These are phyloP conservation scores for Nitzschia inconspicua DNA, from an alignment of 108 stramenopile genomes.

Conservation along the genomic window DNA sequence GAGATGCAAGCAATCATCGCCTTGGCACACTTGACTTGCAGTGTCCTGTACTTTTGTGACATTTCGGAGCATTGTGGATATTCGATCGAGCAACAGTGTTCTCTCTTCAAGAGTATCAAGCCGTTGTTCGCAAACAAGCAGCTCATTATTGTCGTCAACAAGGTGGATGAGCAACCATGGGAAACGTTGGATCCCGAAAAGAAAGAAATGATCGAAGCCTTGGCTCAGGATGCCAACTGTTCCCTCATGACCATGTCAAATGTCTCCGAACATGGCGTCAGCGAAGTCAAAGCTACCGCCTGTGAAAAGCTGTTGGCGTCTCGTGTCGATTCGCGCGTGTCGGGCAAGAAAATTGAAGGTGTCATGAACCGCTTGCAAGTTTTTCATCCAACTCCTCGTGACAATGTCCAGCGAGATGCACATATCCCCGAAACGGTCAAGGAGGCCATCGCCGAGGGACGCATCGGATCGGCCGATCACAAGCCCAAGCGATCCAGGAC, in stretches of 20 bases:
- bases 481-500: constrained; percentile 51
- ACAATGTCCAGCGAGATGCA: constrained; percentile 79
- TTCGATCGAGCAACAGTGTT: constrained; percentile 95
- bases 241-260: constrained; percentile 94
- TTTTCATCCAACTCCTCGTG: constrained; percentile 89
- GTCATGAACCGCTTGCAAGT: constrained; percentile 98
- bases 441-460: constrained; percentile 54
- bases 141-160: constrained; percentile 95
- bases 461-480: constrained; percentile 30
- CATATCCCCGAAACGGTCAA: constrained; percentile 89
- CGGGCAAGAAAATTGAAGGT: constrained; percentile 89
- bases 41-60: constrained; percentile 97
- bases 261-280: constrained; percentile 91
- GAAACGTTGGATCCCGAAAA: constrained; percentile 77
- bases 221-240: constrained; percentile 68
- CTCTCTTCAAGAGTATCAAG: constrained; percentile 89
- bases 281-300: constrained; percentile 85
- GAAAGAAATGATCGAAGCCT: constrained; percentile 64
- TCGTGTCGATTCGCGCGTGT: constrained; percentile 87
- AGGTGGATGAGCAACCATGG: constrained; percentile 93
- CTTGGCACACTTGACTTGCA: constrained; percentile 96
- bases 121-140: constrained; percentile 99
- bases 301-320: constrained; percentile 94
- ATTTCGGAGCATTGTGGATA: constrained; percentile 98
- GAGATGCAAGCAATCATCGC: constrained; percentile 99